A percentile compares a stretch with the other conserved stretches of the same genome.
Evolutionary conservation across 441 rosid species (phyloP).

Genomic region (Jatropha podagrica): DNA sequence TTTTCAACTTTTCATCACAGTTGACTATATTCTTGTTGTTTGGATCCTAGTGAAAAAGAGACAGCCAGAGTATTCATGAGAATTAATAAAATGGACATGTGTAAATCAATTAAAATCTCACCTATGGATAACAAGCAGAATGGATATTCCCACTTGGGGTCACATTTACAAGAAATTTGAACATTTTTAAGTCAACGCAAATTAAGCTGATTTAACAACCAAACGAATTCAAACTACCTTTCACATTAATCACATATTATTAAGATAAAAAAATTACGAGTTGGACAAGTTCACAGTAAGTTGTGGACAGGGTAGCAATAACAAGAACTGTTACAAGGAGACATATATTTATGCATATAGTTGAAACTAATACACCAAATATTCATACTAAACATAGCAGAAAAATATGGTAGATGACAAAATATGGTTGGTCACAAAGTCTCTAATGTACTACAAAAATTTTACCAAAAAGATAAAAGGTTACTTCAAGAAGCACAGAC

Average conservation of each 20-base stretch:
- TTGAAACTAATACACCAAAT: not conserved
- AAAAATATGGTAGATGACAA: not conserved
- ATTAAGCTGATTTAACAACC: not conserved
- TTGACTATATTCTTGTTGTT: conserved; percentile 75
- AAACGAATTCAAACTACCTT: not conserved
- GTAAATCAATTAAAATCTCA: not conserved
- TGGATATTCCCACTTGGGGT: not conserved
- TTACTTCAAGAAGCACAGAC: conserved; percentile 27
- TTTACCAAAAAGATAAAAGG: not conserved
- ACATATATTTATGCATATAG: not conserved
- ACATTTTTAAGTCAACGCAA: not conserved
- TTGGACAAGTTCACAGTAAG: not conserved
- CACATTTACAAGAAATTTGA: conserved; percentile 5
- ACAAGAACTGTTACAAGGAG: not conserved
- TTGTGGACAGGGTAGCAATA: not conserved
- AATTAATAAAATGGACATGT: not conserved
- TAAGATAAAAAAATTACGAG: not conserved
- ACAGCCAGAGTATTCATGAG: not conserved
- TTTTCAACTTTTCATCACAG: conserved; percentile 72
- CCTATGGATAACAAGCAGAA: not conserved
- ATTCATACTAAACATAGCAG: not conserved
- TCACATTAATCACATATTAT: not conserved
- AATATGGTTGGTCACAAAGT: not conserved
- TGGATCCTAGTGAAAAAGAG: conserved; percentile 51
- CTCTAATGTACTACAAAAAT: not conserved